Conservation (phyloP, 2,329 filamentous ascomycete genomes). For the Neonectria magnoliae region DNA sequence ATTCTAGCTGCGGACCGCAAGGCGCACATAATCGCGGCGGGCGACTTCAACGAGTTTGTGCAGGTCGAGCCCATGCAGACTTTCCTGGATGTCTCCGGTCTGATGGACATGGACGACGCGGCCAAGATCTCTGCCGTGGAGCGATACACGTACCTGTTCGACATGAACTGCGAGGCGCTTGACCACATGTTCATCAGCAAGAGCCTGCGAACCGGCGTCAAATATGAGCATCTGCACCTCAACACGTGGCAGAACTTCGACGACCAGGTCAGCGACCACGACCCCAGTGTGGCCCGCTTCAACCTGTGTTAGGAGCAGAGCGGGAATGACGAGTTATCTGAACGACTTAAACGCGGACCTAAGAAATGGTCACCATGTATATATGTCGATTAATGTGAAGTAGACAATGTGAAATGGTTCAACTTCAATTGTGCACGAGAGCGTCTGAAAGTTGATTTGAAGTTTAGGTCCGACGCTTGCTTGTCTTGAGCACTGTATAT, state of each 20-base stretch:
- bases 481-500: not conserved
- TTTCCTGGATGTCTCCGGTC: conserved; percentile 63
- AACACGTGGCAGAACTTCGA: conserved; percentile 72
- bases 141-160: conserved; percentile 77
- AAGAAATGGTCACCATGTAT: conserved; percentile 12
- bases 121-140: conserved; percentile 62
- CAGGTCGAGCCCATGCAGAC: conserved; percentile 68
- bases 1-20: conserved; percentile 66
- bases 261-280: conserved; percentile 72
- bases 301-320: conserved; percentile 61
- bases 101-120: conserved; percentile 71
- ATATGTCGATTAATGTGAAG: not conserved
- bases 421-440: not conserved
- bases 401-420: not conserved
- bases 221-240: conserved; percentile 75
- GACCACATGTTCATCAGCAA: conserved; percentile 76
- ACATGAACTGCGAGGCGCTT: conserved; percentile 74
- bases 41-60: conserved; percentile 79
- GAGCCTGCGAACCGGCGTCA: conserved; percentile 54
- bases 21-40: conserved; percentile 68
- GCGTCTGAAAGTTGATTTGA: not conserved
- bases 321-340: not conserved
- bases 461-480: not conserved
- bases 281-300: conserved; percentile 72
- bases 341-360: not conserved